Evolutionary conservation across 495 filamentous ascomycete species (phyloP).

Genomic region (Talaromyces wortmannii): DNA sequence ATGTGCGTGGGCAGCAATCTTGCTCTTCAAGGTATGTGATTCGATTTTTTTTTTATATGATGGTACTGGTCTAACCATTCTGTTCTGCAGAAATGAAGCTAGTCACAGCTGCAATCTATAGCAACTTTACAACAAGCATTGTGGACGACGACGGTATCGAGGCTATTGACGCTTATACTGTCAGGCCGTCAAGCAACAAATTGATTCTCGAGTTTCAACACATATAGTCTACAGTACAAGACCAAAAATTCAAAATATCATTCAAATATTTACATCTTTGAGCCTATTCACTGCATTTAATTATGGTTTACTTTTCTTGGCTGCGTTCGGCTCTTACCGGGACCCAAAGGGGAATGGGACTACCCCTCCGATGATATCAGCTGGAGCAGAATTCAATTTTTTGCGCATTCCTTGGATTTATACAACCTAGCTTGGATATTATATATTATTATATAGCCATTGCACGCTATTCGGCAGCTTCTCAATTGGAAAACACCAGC

Average conservation of each 20-base stretch:
- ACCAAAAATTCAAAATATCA: neutral
- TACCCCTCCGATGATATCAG: too few species aligned
- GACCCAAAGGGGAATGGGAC: too few species aligned
- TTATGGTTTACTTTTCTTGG: too few species aligned
- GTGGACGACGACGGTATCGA: conserved; percentile 52
- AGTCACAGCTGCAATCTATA: conserved; percentile 50
- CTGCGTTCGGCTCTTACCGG: too few species aligned
- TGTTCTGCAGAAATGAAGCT: conserved; percentile 36
- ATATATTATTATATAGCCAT: too few species aligned
- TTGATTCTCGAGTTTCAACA: conserved; percentile 35
- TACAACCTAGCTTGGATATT: too few species aligned
- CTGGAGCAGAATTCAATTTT: too few species aligned
- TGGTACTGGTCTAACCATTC: conserved; percentile 2
- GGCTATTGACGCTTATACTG: conserved; percentile 61
- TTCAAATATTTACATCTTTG: neutral
- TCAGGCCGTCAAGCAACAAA: conserved; percentile 44
- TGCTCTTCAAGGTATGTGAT: conserved; percentile 60
- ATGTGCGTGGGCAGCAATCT: conserved; percentile 85
- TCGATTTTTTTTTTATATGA: neutral
- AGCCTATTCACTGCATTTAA: too few species aligned
- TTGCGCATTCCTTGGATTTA: too few species aligned
- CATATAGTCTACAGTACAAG: conserved; percentile 2
- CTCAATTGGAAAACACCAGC: too few species aligned
- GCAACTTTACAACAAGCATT: conserved; percentile 56
- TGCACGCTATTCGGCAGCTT: too few species aligned